Conservation (phyloP, 2,329 filamentous ascomycete genomes). For the Arthrinium puccinioides region DNA sequence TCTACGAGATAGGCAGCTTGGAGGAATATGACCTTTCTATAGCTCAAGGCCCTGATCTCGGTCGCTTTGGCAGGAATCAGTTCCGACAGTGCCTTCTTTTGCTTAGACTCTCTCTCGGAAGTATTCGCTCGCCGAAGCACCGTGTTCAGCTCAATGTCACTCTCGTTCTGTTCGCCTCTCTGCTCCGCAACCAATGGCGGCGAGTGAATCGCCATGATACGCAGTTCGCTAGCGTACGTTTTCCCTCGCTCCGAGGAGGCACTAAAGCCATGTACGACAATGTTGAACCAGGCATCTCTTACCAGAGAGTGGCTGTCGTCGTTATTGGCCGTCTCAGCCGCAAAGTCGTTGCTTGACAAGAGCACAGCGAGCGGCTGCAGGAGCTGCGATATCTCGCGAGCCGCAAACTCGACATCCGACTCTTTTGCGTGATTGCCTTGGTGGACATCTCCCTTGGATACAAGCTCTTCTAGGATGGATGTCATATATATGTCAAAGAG, state of each 20-base stretch:
- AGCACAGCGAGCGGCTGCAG: conserved; percentile 82
- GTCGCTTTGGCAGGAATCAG: conserved; percentile 69
- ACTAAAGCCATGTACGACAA: conserved; percentile 87
- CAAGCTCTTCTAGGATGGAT: conserved; percentile 76
- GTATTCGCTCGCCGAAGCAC: conserved; percentile 82
- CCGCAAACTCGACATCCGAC: conserved; percentile 73
- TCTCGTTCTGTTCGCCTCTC: conserved; percentile 83
- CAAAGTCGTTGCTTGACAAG: conserved; percentile 59
- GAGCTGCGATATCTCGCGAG: conserved; percentile 80
- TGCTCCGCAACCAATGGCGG: conserved; percentile 83
- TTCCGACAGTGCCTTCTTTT: conserved; percentile 70
- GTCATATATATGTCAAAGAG: conserved; percentile 79
- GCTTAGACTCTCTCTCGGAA: conserved; percentile 66
- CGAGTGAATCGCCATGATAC: conserved; percentile 79
- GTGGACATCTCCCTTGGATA: conserved; percentile 82
- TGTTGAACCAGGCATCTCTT: conserved; percentile 96
- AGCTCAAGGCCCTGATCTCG: conserved; percentile 76
- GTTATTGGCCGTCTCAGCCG: conserved; percentile 36
- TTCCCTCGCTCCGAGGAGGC: conserved; percentile 66
- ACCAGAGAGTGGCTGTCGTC: conserved; percentile 68
- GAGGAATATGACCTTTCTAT: conserved; percentile 86
- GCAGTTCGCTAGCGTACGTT: conserved; percentile 68
- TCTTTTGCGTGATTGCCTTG: conserved; percentile 67
- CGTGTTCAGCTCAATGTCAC: conserved; percentile 93
- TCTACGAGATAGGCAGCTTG: conserved; percentile 88